Evolutionary conservation across 805 yeast genomes (phyloP), one percentile per base, ranked within the genome.

Genomic region (Debaryomyces tyrocola): DNA sequence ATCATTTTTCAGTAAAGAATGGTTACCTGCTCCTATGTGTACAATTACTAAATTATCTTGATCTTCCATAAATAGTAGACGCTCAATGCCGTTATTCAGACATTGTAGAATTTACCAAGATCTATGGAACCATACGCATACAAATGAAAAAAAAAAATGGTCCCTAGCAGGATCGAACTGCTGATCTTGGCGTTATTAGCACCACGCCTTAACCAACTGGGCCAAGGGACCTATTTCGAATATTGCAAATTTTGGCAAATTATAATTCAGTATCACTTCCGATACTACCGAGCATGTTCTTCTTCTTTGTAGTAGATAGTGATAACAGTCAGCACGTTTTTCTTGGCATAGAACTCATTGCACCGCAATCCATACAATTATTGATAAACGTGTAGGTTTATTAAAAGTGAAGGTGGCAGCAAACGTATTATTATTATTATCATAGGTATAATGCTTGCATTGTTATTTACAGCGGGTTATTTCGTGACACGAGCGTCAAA

Each of bases 121-220:
- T 24, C 27, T 31, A 31, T 31, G 11, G 34, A 31, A 31, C 9
- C 34, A 6, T 31, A 10, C 10, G 33, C 33, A n/a, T 5, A 17
- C 4, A 17, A 5, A 24, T 6, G 27, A 27, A 42, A 37, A 44
- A 43, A 63, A 58, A 39, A 58, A 67, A 60, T 83, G 88, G 82
- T 83, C 86, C 86, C 86, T 82, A 81, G 86, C 88, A 80, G 88
- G 88, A 82, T 83, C 88, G 88, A 83, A 83, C 88, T 80, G 88
- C 86, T 81, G 88, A 83, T 82, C 88, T 73, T 59, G 77, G 77
- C 75, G 76, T 72, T 72, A 71, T 72, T 72, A 72, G 76, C 77
- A 72, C 77, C 76, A 60, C 76, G 76, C 76, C 76, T 67, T 72
- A 70, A 72, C 77, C 76, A 71, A 72, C 77, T 72, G 72, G 77